phyloP scores from a whole-genome alignment of 2,329 filamentous ascomycete genomes.

The Paracorniculantispora psalliotae region DNA sequence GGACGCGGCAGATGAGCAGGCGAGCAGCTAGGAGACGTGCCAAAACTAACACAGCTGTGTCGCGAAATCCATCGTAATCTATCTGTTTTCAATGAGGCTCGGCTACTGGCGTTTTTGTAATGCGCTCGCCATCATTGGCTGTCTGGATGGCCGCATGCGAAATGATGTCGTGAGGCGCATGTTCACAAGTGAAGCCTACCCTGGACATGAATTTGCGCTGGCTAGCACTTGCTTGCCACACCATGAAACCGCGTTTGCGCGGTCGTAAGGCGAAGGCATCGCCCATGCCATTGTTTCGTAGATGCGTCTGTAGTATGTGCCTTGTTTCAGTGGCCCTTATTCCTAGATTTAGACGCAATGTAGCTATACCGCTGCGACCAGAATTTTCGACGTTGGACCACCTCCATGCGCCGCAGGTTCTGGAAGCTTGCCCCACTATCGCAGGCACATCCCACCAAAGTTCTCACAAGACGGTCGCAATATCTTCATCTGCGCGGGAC shows the following conservation, averaged over 20 bases:
- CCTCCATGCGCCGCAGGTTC: background rate
- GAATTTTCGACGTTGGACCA: background rate
- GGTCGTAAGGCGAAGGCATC: no score
- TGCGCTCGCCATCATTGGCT: background rate
- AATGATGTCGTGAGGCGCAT: background rate
- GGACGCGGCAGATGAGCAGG: background rate
- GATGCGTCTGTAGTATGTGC: no score
- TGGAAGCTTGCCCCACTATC: background rate
- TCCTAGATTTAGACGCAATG: background rate
- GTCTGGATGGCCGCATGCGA: background rate
- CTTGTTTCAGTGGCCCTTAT: background rate
- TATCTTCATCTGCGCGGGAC: background rate
- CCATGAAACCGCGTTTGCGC: no score
- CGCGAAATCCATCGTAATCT: no score
- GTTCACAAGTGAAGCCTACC: background rate
- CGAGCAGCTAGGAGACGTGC: background rate
- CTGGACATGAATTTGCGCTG: background rate
- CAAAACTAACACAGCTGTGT: background rate
- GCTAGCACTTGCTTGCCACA: no score
- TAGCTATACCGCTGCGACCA: background rate
- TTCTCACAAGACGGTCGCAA: background rate
- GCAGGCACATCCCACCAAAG: constrained; percentile 6
- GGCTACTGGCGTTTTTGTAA: background rate
- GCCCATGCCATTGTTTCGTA: no score
- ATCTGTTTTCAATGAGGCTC: background rate